Evolutionary conservation across 2,329 filamentous ascomycete species (phyloP).

Genomic region (Fusarium devonianum): DNA sequence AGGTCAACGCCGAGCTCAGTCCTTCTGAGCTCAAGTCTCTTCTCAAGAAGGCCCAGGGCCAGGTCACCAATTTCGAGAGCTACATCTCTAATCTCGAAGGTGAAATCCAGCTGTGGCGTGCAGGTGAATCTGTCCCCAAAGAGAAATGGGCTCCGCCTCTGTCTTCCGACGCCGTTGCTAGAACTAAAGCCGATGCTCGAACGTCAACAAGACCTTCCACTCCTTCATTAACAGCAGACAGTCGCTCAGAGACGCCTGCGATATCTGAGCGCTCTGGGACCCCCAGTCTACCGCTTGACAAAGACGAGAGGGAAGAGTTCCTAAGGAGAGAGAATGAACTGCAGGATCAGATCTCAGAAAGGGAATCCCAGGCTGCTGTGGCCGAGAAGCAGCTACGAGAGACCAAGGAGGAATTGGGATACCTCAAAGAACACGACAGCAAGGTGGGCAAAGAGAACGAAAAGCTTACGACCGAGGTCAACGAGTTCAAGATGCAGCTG

Average conservation of each 20-base stretch:
- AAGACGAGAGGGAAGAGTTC: conserved; percentile 97
- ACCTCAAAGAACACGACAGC: conserved; percentile 84
- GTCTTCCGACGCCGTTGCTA: conserved; percentile 54
- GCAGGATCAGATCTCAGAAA: conserved; percentile 94
- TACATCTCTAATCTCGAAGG: conserved; percentile 85
- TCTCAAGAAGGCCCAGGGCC: conserved; percentile 89
- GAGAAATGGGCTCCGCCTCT: conserved; percentile 83
- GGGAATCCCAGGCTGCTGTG: conserved; percentile 80
- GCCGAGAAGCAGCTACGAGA: conserved; percentile 83
- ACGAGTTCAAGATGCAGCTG: conserved; percentile 95
- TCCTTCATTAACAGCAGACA: conserved; percentile 60
- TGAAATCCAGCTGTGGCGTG: conserved; percentile 87
- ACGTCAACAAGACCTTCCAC: conserved; percentile 60
- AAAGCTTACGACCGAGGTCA: conserved; percentile 81
- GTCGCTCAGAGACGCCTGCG: conserved; percentile 67
- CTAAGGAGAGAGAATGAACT: conserved; percentile 93
- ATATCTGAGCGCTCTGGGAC: conserved; percentile 85
- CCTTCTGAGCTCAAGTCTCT: conserved; percentile 92
- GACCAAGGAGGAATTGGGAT: conserved; percentile 83
- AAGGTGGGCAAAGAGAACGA: conserved; percentile 91
- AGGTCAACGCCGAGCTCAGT: conserved; percentile 98
- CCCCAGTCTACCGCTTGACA: conserved; percentile 86
- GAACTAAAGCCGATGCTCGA: conserved; percentile 53
- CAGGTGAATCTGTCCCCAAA: conserved; percentile 85
- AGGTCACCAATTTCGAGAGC: conserved; percentile 85